phyloP scores from a whole-genome alignment of 2,329 filamentous ascomycete genomes.

The Ilyonectria robusta region DNA sequence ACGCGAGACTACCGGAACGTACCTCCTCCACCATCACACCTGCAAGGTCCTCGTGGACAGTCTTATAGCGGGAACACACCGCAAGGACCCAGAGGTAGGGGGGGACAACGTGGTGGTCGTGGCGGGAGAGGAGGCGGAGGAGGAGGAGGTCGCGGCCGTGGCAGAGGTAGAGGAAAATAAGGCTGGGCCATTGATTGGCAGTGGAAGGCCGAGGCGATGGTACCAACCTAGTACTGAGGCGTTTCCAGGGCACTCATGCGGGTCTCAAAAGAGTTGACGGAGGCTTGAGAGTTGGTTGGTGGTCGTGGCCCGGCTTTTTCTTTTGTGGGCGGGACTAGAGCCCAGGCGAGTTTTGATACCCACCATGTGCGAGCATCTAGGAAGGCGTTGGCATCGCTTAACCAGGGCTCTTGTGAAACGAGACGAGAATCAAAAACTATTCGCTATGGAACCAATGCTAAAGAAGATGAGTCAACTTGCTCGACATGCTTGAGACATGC shows the following conservation, averaged over 20 bases:
- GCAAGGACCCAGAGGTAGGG: conserved; percentile 38
- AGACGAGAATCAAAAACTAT: conserved; percentile 17
- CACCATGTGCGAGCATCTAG: conserved; percentile 33
- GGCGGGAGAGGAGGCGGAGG: conserved; percentile 36
- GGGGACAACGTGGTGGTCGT: conserved; percentile 41
- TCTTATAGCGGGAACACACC: conserved; percentile 36
- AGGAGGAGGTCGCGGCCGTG: conserved; percentile 48
- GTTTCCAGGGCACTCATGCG: conserved; percentile 27
- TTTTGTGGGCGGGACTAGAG: conserved; percentile 35
- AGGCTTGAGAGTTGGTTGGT: conserved; percentile 39
- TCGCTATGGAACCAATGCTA: conserved; percentile 23
- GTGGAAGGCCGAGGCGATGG: conserved; percentile 1
- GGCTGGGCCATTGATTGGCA: conserved; percentile 27
- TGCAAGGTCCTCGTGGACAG: conserved; percentile 35
- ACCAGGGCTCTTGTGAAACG: conserved; percentile 35
- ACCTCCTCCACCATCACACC: conserved; percentile 48
- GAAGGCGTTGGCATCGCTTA: conserved; percentile 25
- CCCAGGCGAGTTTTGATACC: conserved; percentile 41
- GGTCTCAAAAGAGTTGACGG: conserved; percentile 23
- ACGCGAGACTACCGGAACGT: conserved; percentile 47
- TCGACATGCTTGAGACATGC: conserved; percentile 20
- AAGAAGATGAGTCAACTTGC: conserved; percentile 5
- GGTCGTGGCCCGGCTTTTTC: conserved; percentile 29
- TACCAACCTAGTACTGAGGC: conserved; percentile 5
- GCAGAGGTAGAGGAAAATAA: conserved; percentile 49